These are phyloP conservation scores for Amyloporia xantha DNA, from an alignment of 768 basidiomycete genomes.

Conservation along the genomic window DNA sequence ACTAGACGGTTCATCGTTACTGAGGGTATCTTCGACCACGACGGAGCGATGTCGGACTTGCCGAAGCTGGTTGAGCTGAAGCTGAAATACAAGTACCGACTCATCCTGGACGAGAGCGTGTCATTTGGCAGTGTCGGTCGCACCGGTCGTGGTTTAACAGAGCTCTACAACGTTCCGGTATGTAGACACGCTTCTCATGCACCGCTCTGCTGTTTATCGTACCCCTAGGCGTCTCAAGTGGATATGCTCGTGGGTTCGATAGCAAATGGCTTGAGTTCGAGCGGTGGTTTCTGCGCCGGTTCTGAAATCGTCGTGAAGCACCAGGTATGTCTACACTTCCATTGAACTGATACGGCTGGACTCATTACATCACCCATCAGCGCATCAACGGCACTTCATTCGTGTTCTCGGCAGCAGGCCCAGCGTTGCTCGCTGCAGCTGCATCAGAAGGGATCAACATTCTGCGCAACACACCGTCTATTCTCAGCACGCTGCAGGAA, in stretches of 20 bases:
- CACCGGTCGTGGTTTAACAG: constrained; percentile 92
- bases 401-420: constrained; percentile 95
- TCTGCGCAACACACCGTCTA: constrained; percentile 66
- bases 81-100: constrained; percentile 89
- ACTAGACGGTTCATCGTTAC: constrained; percentile 94
- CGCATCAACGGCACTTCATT: constrained; percentile 95
- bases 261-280: constrained; percentile 73
- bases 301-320: constrained; percentile 77
- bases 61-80: constrained; percentile 94
- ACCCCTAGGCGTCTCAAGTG: constrained; percentile 75
- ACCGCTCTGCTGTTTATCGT: neutral
- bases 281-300: constrained; percentile 95
- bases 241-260: constrained; percentile 95
- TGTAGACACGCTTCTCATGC: no score
- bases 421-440: constrained; percentile 80
- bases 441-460: constrained; percentile 83
- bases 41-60: constrained; percentile 87
- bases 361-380: constrained; percentile 26
- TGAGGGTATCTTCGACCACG: constrained; percentile 94
- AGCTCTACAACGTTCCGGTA: constrained; percentile 90
- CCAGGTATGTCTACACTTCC: constrained; percentile 44
- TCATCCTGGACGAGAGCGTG: constrained; percentile 89
- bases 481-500: constrained; percentile 71
- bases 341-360: neutral
- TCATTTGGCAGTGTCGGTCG: constrained; percentile 92